Evolutionary conservation across 306 rosid genomes (phyloP).

Genomic region (Alnus rubra): DNA sequence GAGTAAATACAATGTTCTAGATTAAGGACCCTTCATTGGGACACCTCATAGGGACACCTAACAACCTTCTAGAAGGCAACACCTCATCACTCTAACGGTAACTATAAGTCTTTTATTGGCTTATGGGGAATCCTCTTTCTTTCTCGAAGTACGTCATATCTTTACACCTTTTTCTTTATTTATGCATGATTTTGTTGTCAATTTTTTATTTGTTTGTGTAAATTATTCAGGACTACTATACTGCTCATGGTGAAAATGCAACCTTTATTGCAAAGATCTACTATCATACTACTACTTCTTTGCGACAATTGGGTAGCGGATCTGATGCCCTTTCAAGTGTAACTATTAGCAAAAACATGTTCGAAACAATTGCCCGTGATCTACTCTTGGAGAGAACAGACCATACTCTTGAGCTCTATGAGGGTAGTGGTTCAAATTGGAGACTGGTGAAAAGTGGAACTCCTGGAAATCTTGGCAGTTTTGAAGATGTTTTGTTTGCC

Average conservation of each 20-base stretch:
- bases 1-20: too few relatives aligned
- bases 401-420: slow-evolving; percentile 89
- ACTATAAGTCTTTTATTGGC: background rate
- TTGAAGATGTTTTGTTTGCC: slow-evolving; percentile 89
- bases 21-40: too few relatives aligned
- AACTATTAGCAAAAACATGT: slow-evolving; percentile 77
- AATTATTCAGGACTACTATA: slow-evolving; percentile 75
- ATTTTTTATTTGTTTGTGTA: slow-evolving; percentile 14
- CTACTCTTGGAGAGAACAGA: slow-evolving; percentile 89
- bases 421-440: slow-evolving; percentile 94
- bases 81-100: background rate
- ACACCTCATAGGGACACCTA: too few relatives aligned
- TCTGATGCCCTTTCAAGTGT: slow-evolving; percentile 77
- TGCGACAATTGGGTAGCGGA: slow-evolving; percentile 79
- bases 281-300: slow-evolving; percentile 82
- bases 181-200: slow-evolving; percentile 20
- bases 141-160: background rate
- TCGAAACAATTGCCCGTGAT: slow-evolving; percentile 84
- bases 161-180: slow-evolving; percentile 8
- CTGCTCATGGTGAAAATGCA: slow-evolving; percentile 95
- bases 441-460: slow-evolving; percentile 81
- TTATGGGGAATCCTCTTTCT: slow-evolving; percentile 26
- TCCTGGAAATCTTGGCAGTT: slow-evolving; percentile 91
- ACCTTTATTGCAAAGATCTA: slow-evolving; percentile 85
- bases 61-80: too few relatives aligned